Evolutionary conservation across 2,329 filamentous ascomycete genomes (phyloP).

Genomic region (Plectosphaerella sp.): DNA sequence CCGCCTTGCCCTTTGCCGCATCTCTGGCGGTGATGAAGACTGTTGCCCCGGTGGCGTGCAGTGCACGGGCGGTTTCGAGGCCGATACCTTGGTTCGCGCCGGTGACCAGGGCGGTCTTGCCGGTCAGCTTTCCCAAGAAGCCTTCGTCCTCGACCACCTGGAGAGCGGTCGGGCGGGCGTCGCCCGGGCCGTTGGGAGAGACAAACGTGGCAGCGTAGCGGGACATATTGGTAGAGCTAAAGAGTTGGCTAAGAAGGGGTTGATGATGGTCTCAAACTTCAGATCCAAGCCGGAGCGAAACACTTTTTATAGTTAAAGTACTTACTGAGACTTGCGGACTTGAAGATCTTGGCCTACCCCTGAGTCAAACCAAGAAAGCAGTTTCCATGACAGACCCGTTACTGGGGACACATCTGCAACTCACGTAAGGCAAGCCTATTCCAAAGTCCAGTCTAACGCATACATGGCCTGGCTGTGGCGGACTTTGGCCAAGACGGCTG

Average conservation of each 20-base stretch:
- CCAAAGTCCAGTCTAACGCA: too few species aligned
- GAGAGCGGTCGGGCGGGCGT: conserved; percentile 29
- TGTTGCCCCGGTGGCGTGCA: conserved; percentile 24
- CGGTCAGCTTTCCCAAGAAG: conserved; percentile 25
- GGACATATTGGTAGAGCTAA: background rate
- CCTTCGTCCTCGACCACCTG: conserved; percentile 27
- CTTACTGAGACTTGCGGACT: too few species aligned
- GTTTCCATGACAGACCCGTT: too few species aligned
- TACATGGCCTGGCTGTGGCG: too few species aligned
- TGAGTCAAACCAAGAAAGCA: too few species aligned
- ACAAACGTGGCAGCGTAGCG: conserved; percentile 1
- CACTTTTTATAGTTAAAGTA: too few species aligned
- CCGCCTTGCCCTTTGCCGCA: conserved; percentile 30
- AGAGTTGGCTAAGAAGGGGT: background rate
- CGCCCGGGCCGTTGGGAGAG: conserved; percentile 21
- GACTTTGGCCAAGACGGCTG: too few species aligned
- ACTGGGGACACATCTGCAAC: too few species aligned
- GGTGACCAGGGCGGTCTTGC: conserved; percentile 34
- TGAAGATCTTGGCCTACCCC: too few species aligned
- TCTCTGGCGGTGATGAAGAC: conserved; percentile 42
- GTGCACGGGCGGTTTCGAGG: conserved; percentile 31
- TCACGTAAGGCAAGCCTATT: too few species aligned
- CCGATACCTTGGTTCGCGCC: conserved; percentile 32
- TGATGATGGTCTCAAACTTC: background rate
- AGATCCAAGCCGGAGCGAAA: background rate